phyloP scores from a whole-genome alignment of 139 green algal species.

The Chlorella ohadii region DNA sequence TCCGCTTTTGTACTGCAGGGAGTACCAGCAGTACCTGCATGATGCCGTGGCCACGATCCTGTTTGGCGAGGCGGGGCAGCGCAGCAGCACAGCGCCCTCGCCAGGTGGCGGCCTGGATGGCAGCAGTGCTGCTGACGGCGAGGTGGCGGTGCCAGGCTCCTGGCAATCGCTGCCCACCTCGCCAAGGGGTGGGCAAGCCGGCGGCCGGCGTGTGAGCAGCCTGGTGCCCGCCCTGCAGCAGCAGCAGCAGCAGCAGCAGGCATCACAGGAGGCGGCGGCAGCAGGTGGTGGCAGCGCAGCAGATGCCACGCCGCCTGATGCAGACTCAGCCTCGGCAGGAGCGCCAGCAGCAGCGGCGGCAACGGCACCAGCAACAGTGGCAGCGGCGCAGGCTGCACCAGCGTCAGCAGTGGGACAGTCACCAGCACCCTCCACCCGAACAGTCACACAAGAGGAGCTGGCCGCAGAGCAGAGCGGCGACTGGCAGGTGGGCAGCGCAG shows the following conservation, averaged over 20 bases:
- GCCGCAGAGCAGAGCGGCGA: constrained; percentile 20
- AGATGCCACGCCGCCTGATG: not conserved
- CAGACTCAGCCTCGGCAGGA: not conserved
- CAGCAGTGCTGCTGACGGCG: not conserved
- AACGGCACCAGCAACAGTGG: not conserved
- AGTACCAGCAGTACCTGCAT: constrained; percentile 71
- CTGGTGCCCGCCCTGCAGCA: not conserved
- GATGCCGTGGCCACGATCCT: constrained; percentile 36
- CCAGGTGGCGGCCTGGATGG: not conserved
- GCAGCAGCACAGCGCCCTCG: not conserved
- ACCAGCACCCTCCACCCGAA: not conserved
- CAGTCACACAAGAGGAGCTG: constrained; percentile 10
- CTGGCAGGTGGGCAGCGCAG: not conserved
- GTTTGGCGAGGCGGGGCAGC: not conserved
- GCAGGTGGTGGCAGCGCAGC: not conserved
- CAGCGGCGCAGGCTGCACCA: not conserved
- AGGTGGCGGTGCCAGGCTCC: not conserved
- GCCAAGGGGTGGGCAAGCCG: not conserved
- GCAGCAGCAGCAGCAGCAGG: not conserved
- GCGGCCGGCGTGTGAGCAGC: not conserved
- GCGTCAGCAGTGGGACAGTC: not conserved
- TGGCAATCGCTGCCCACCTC: constrained; percentile 9
- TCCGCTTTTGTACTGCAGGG: constrained; percentile 16
- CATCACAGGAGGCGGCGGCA: not conserved
- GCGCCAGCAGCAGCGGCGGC: not conserved